Evolutionary conservation across 1,284 basidiomycete species (phyloP).

Genomic region (Xerocomus amazonicus): DNA sequence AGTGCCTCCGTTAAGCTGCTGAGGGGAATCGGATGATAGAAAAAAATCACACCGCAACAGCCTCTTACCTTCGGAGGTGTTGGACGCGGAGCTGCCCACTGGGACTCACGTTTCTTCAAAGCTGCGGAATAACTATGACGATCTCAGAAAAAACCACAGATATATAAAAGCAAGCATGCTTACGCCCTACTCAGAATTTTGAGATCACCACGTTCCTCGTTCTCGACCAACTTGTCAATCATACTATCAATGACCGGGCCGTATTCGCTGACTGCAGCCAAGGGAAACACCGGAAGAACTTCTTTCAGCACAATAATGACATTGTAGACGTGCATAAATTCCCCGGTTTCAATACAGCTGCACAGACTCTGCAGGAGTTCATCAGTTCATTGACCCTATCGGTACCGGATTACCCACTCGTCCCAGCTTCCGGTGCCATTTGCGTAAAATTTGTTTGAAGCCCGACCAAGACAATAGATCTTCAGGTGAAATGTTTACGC

Average conservation of each 20-base stretch:
- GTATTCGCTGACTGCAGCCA: slow-evolving; percentile 53
- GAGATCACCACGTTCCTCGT: slow-evolving; percentile 76
- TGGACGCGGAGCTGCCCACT: slow-evolving; percentile 51
- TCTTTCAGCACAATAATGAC: slow-evolving; percentile 87
- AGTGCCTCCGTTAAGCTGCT: slow-evolving; percentile 34
- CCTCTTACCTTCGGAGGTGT: slow-evolving; percentile 18
- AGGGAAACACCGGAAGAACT: slow-evolving; percentile 83
- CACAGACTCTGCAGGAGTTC: slow-evolving; percentile 47
- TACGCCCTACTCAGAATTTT: slow-evolving; percentile 80
- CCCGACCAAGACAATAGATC: slow-evolving; percentile 67
- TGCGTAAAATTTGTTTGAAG: slow-evolving; percentile 70
- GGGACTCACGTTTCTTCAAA: slow-evolving; percentile 62
- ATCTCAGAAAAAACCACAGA: slow-evolving; percentile 9
- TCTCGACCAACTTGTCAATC: slow-evolving; percentile 67
- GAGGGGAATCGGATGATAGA: slow-evolving; percentile 1
- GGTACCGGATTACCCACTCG: slow-evolving; percentile 39
- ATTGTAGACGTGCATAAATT: slow-evolving; percentile 96
- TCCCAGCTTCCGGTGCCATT: slow-evolving; percentile 78
- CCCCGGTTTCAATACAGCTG: slow-evolving; percentile 67
- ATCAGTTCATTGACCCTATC: slow-evolving; percentile 1
- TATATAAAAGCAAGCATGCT: slow-evolving; percentile 25
- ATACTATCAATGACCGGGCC: slow-evolving; percentile 60
- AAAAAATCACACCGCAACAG: slow-evolving; percentile 17
- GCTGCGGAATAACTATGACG: slow-evolving; percentile 59
- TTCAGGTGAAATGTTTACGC: slow-evolving; percentile 40